Evolutionary conservation across 495 filamentous ascomycete genomes (phyloP), one percentile per base, ranked within the genome.

Genomic region (Penicillium odoratum): DNA sequence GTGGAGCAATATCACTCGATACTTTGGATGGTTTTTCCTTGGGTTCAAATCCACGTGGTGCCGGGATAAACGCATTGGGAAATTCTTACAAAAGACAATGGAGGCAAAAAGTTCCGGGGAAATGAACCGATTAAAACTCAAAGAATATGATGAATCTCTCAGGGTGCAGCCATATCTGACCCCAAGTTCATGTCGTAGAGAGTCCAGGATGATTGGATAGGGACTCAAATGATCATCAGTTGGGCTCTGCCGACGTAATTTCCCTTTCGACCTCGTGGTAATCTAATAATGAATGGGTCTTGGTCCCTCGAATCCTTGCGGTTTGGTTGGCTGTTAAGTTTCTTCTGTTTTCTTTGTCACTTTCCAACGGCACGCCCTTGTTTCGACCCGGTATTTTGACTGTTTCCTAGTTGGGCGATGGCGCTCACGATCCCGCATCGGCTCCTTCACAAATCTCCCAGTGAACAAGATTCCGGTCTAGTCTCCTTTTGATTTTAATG

Each of bases 381-480:
- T 48, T 48, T 48, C 8, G 8, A 48, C 13, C 13, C 46, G 46
- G 46, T 48, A 48, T 16, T 30, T n/a, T 9, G 21, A 26, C 18
- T 46, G 43, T 29, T 48, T 31, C 46, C 46, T 30, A n/a, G 11
- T 48, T 48, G 28, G 46, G 46, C 26, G 11, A 16, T 48, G 31
- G 26, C 46, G 26, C 28, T 48, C 28, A 48, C 28, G 25, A 16
- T 48, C 25, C 15, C 46, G 46, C 46, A 48, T 48, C 28, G 28
- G 46, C 28, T 33, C 28, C 46, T n/a, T 48, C 26, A 28, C 46
- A 31, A 48, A 48, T 48, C 11, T 48, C 46, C 15, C 46, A 13
- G 15, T 48, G 46, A 48, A 48, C 46, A 11, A 30, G 51, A 55
- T 48, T 49, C 38, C 28, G 46, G 56, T 43, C 40, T 51, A 63